Conservation (phyloP, 2,329 filamentous ascomycete genomes). For the Cercospora sesami region DNA sequence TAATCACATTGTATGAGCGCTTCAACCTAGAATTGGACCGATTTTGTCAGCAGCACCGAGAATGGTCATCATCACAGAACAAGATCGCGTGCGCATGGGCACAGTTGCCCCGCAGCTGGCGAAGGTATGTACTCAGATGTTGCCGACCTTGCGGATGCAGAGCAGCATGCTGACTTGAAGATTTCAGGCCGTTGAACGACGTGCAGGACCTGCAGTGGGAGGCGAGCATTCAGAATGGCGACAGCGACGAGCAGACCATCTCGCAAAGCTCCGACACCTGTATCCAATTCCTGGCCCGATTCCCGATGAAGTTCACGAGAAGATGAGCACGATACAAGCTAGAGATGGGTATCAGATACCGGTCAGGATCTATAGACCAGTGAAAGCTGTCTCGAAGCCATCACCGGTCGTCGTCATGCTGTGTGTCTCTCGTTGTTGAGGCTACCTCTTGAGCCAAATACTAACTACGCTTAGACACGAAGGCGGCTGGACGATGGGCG, state of each 20-base stretch:
- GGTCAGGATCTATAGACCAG: conserved; percentile 23
- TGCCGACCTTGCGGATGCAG: neutral
- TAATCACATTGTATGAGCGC: too few species aligned
- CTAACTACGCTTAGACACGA: conserved; percentile 38
- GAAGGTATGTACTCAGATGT: neutral
- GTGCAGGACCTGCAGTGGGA: neutral
- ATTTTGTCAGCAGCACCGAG: too few species aligned
- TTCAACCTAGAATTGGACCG: too few species aligned
- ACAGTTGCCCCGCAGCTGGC: neutral
- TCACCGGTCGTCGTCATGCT: conserved; percentile 42
- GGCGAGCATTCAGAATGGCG: neutral
- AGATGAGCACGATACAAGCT: neutral
- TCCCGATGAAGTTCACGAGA: neutral
- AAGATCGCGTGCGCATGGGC: neutral
- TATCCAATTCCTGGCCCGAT: conserved; percentile 29
- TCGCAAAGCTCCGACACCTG: conserved; percentile 24
- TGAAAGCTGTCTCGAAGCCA: neutral
- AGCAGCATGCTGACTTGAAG: neutral
- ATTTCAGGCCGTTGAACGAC: neutral
- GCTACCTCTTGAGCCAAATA: neutral
- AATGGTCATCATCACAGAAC: neutral
- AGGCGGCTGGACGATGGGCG: conserved; percentile 47
- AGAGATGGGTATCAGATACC: conserved; percentile 24
- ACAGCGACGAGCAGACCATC: conserved; percentile 19
- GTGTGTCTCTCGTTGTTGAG: neutral